Evolutionary conservation across 225 moss, liverwort and hornwort species (phyloP).

Genomic region (Polytrichum formosum): DNA sequence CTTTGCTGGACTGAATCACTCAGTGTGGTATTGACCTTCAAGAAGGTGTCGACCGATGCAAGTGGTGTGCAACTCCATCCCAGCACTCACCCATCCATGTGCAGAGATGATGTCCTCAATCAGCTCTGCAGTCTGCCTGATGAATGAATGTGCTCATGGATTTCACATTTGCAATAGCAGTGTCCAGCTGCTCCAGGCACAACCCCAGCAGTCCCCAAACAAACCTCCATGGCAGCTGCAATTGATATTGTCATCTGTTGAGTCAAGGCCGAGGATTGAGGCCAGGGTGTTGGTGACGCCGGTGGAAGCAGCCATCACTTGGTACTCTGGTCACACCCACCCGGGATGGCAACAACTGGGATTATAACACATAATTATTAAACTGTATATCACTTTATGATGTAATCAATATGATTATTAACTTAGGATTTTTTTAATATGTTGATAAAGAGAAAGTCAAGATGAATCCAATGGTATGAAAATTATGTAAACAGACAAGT

Average conservation of each 20-base stretch:
- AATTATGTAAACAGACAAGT: no score
- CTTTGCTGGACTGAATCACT: neutral
- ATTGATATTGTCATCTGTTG: neutral
- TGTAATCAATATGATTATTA: no score
- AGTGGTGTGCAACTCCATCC: neutral
- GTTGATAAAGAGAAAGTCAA: no score
- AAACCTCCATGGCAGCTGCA: constrained; percentile 4
- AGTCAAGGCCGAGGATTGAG: neutral
- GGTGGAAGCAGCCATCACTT: neutral
- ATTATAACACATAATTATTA: no score
- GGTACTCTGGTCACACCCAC: no score
- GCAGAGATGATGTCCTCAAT: neutral
- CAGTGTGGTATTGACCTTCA: neutral
- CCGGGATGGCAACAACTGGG: no score
- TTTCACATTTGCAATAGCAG: neutral
- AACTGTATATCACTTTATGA: no score
- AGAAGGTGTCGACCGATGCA: no score
- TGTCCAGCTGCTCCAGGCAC: neutral
- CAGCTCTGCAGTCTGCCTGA: neutral
- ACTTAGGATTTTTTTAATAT: no score
- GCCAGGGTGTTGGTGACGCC: constrained; percentile 3
- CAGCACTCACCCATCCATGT: neutral
- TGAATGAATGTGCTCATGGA: neutral
- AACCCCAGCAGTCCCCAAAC: neutral
- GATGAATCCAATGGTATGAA: no score